Percentiles rank a stretch among this genome's conserved stretches.
Conservation (phyloP, 352 stramenopile species). For the Phytophthora citricola region DNA sequence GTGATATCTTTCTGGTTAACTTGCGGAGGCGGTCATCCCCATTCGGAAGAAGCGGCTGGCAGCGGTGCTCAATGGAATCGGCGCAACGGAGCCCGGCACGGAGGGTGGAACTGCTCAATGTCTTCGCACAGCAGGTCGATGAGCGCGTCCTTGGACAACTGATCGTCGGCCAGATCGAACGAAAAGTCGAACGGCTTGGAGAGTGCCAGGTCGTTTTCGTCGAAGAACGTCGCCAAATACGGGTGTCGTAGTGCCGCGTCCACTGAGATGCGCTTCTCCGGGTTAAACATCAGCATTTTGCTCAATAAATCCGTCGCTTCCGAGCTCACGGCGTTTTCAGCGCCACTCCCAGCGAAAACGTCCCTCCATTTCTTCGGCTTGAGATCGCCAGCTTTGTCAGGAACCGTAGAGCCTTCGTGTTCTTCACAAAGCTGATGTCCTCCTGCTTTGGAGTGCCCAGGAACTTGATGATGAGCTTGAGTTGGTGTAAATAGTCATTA, state of each 20-base stretch:
- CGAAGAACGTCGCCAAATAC: conserved; percentile 90
- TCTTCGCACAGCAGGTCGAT: conserved; percentile 68
- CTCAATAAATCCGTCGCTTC: conserved; percentile 65
- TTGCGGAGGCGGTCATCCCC: conserved; percentile 62
- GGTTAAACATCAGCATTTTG: conserved; percentile 79
- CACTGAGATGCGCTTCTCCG: conserved; percentile 75
- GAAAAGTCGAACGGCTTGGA: conserved; percentile 65
- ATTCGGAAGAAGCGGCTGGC: conserved; percentile 54
- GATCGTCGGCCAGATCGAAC: conserved; percentile 70
- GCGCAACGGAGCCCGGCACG: conserved; percentile 28
- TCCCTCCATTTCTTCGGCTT: conserved; percentile 79
- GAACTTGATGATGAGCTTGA: conserved; percentile 84
- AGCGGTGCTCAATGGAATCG: conserved; percentile 21
- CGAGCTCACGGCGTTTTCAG: conserved; percentile 39
- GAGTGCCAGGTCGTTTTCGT: conserved; percentile 59
- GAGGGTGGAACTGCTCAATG: conserved; percentile 65
- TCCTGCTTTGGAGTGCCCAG: conserved; percentile 75
- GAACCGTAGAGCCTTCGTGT: conserved; percentile 91
- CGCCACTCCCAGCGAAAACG: conserved; percentile 50
- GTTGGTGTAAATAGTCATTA: conserved; percentile 87
- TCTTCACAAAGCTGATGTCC: conserved; percentile 87
- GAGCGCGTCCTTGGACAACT: conserved; percentile 67
- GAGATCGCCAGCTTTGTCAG: conserved; percentile 78
- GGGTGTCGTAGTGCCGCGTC: conserved; percentile 61
- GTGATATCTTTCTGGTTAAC: conserved; percentile 20